phyloP scores from a whole-genome alignment of 257 asterid genomes.

The Fraxinus quadrangulata region DNA sequence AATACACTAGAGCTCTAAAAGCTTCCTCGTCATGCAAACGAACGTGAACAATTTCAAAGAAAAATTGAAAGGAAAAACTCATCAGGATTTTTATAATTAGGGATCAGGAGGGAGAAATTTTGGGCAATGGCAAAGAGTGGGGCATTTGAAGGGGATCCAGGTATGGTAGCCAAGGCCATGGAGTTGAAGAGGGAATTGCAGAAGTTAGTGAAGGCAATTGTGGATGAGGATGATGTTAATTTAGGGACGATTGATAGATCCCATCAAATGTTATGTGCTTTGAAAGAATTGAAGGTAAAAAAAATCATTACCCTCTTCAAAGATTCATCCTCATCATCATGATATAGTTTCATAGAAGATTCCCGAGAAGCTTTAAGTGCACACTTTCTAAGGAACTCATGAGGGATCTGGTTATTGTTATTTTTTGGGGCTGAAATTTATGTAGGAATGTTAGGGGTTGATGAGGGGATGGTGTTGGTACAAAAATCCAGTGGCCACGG shows the following conservation, averaged over 20 bases:
- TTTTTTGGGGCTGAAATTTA: neutral
- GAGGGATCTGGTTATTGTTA: slow-evolving; percentile 50
- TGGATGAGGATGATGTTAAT: slow-evolving; percentile 28
- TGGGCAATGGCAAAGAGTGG: slow-evolving; percentile 62
- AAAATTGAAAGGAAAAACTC: neutral
- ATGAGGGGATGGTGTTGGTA: too few relatives aligned
- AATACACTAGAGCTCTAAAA: slow-evolving; percentile 2
- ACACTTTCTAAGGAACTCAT: slow-evolving; percentile 46
- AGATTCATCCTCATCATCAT: neutral
- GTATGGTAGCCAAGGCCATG: slow-evolving; percentile 30
- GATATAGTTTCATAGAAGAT: neutral
- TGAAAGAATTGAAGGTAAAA: slow-evolving; percentile 36
- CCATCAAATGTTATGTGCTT: slow-evolving; percentile 28
- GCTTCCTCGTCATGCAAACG: neutral
- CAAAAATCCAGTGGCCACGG: too few relatives aligned
- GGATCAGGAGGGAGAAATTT: too few relatives aligned
- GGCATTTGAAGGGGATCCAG: slow-evolving; percentile 30
- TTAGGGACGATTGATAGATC: slow-evolving; percentile 42
- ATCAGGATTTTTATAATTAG: too few relatives aligned
- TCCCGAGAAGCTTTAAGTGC: slow-evolving; percentile 42
- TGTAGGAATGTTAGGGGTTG: too few relatives aligned
- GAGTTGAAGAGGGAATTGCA: slow-evolving; percentile 45
- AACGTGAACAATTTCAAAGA: neutral
- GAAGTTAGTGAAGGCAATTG: slow-evolving; percentile 40
- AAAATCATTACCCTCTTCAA: slow-evolving; percentile 21